Evolutionary conservation across 805 yeast genomes (phyloP), one percentile per base, ranked within the genome.

Genomic region (Zygosaccharomyces lentus): DNA sequence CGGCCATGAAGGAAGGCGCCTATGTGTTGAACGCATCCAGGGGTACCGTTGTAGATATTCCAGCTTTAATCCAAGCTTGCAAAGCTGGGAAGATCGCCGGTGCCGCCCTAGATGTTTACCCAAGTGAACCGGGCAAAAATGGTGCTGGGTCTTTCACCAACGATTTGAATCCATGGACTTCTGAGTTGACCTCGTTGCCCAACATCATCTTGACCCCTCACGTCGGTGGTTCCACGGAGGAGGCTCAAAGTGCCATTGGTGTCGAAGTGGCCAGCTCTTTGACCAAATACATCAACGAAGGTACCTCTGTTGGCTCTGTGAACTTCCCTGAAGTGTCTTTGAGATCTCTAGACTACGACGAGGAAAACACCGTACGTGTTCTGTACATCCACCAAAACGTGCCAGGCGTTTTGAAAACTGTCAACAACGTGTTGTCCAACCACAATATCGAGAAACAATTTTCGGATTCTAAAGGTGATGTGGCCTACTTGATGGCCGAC

Each of bases 141-240:
- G 99, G 99, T 61, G 87, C 84, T 53, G 82, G 78, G 51, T 70
- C 80, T 57, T 93, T 90, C 73, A 73, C 64, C 59, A 76, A 84
- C 65, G 76, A 77, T 34, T 76, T 93, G 65, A 91, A 91, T 71
- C 57, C 72, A 34, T 93, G 96, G 90, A 78, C 86, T 52, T 74
- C 87, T 27, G 96, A 90, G 65, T 77, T 93, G 58, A 77, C 81
- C 57, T 72, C 85, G 9, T 77, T 89, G 66, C 81, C 90, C 72
- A 93, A 93, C 71, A 81, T 91, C 51, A 89, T 93, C 55, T 77
- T 93, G 62, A 84, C 98, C 45, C 99, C 99, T 27, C 99, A 93
- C 66, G 93, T 93, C 58, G 99, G 99, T 72, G 99, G 99, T 56
- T 89, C 97, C 42, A 93, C 99, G 39, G 98, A 91, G 71, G 99